Base-by-base conservation (phyloP, 2,329 filamentous ascomycete genomes). In the Dryadomyces quercivorus region DNA sequence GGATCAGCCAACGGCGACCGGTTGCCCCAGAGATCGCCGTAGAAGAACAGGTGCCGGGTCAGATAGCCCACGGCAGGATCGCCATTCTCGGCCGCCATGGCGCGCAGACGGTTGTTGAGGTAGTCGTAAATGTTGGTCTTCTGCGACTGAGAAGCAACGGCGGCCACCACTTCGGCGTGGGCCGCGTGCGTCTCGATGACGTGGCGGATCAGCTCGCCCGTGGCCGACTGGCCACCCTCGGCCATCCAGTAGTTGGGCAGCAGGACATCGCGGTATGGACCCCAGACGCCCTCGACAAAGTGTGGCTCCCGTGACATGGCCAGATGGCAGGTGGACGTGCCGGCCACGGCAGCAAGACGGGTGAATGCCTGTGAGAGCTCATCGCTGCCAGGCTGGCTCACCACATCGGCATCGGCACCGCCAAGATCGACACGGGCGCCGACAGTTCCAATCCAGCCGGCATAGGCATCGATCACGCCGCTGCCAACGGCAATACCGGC, bases 361-460 rank as follows among this genome's bases (percentile, higher is more conserved):
- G 86, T 91, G 64, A 96, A 97, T 6, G 92, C 92, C 69, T 96
- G 90, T 2, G 85, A 81, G n/a, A 93, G 80, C 65, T 95, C 89
- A 36, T 51, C 38, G 22, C 20, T 22, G 49, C 36, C 36, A 69
- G 95, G 94, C 40, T 16, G 43, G 52, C 5, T 20, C 10, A 36
- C 31, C 16, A 92, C 76, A 50, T 85, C 78, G 55, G 86, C 81
- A 55, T 77, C 75, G 55, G 86, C 81, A 55, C 76, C 72, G 44
- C 77, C 76, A 16, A 94, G 78, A 60, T 89, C 80, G 62, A 96
- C 88, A 69, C 96, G 96, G 57, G 93, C 92, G 56, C 93, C 93
- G n/a, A 98, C 93, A 1, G 93, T 97, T 58, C 93, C 93, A 61
- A 98, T 93, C 93, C 93, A 98, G 59, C 93, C 93, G 57, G 93